Evolutionary conservation across 139 green algal species (phyloP), one percentile per base, ranked within the genome.

Genomic region (Pleodorina starrii): DNA sequence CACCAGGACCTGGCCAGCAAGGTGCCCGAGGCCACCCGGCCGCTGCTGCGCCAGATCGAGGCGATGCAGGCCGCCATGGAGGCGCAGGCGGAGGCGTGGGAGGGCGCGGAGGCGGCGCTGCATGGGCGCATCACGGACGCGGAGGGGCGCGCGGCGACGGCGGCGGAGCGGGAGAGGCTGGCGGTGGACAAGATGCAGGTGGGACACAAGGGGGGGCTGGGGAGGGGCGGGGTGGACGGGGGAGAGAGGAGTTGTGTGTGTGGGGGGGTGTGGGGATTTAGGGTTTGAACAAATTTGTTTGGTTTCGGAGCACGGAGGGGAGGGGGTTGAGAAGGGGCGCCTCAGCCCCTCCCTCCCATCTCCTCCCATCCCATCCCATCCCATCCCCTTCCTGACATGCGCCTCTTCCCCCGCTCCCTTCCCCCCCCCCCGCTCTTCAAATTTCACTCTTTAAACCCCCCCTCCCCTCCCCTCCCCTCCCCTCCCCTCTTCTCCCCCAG

Each of bases 11-110:
- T 98, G 72, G 87, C 93, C 1, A 78, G 93, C 29, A 95, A 95
- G 80, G 88, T 99, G 68, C 97, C 98, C 0, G 96, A 99, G 81
- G 95, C 98, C 81, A 99, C 98, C 0, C 92, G 94, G 12, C 97
- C 98, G 29, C 93, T 99, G 89, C 93, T 99, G 91, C 91, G 95
- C 7, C 97, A 99, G 93, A 96, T 99, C 32, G 96, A 99, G 88
- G 94, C 96, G 3, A 95, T 99, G 93, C 95, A 95, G 90, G 85
- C 92, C 5, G 91, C 94, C 6, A 84, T 92, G 23, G 79, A 88
- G 2, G 84, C 93, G 38, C 93, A 97, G 85, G 54, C 91, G 1
- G 89, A 95, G 1, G 94, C 94, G 2, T 97, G 95, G 95, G 83
- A 90, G 7, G 94, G 90, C 32, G 95, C 96, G 0, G 97, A 99